Evolutionary conservation across 2,329 filamentous ascomycete genomes (phyloP).

Genomic region (Seiridium unicorne): DNA sequence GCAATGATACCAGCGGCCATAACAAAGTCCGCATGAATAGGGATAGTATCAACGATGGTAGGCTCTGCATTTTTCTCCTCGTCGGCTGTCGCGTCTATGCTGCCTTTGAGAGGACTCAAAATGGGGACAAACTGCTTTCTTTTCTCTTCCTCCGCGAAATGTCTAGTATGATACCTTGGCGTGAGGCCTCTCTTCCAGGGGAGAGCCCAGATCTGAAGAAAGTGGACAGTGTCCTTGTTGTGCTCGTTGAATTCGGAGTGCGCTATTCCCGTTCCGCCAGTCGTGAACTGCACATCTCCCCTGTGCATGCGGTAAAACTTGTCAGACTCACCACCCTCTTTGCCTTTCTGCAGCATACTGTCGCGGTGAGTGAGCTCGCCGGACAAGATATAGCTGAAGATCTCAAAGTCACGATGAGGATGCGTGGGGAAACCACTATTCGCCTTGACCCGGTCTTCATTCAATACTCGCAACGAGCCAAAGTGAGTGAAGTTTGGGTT

Average conservation of each 20-base stretch:
- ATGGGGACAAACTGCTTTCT: conserved; percentile 69
- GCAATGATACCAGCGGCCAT: conserved; percentile 77
- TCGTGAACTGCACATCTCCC: conserved; percentile 88
- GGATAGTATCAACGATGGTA: conserved; percentile 65
- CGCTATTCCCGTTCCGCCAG: conserved; percentile 76
- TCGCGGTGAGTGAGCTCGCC: conserved; percentile 88
- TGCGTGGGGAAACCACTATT: conserved; percentile 81
- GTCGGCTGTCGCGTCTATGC: conserved; percentile 56
- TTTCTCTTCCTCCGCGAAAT: conserved; percentile 73
- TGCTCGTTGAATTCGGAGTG: conserved; percentile 85
- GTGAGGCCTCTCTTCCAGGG: conserved; percentile 72
- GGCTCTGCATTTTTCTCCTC: conserved; percentile 66
- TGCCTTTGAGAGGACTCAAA: conserved; percentile 70
- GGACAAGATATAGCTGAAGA: conserved; percentile 83
- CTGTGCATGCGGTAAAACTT: conserved; percentile 70
- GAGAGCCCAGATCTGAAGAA: conserved; percentile 85
- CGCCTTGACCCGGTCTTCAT: conserved; percentile 79
- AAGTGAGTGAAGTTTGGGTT: conserved; percentile 67
- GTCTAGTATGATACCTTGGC: conserved; percentile 74
- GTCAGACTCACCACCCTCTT: conserved; percentile 57
- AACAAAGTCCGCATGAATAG: conserved; percentile 79
- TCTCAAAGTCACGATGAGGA: conserved; percentile 82
- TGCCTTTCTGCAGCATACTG: conserved; percentile 73
- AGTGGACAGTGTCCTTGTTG: conserved; percentile 69
- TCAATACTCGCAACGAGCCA: conserved; percentile 79